Evolutionary conservation across 306 rosid species (phyloP).

Genomic region (Lablab purpureus): DNA sequence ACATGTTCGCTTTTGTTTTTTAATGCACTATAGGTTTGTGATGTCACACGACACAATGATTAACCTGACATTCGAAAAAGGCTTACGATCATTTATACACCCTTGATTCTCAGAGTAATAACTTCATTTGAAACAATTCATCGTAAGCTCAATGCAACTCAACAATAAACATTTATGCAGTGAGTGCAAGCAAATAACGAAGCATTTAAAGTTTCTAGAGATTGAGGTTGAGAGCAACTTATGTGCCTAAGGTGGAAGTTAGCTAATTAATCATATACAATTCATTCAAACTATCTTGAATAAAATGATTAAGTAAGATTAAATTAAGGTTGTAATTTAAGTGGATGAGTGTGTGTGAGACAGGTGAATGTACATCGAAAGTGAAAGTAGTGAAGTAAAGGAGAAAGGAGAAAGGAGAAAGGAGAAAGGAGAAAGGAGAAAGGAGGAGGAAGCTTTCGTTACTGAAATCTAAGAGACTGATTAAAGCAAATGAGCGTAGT

Average conservation of each 20-base stretch:
- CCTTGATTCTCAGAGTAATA: slow-evolving; percentile 31
- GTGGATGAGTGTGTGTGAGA: neutral
- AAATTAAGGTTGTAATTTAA: neutral
- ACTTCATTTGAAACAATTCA: slow-evolving; percentile 16
- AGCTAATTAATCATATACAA: too few relatives aligned
- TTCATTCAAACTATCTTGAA: slow-evolving; percentile 18
- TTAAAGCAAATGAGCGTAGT: slow-evolving; percentile 61
- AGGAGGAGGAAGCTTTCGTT: slow-evolving; percentile 58
- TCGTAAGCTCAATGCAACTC: slow-evolving; percentile 29
- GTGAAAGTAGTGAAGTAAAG: slow-evolving; percentile 40
- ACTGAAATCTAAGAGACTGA: slow-evolving; percentile 83
- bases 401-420: too few relatives aligned
- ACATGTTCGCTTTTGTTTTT: neutral
- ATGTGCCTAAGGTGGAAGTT: too few relatives aligned
- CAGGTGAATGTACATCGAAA: slow-evolving; percentile 40
- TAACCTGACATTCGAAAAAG: slow-evolving; percentile 34
- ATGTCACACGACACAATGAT: slow-evolving; percentile 48
- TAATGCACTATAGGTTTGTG: slow-evolving; percentile 14
- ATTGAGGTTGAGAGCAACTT: too few relatives aligned
- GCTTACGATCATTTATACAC: slow-evolving; percentile 6
- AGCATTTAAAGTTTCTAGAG: too few relatives aligned
- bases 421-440: slow-evolving; percentile 36
- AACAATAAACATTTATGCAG: slow-evolving; percentile 4
- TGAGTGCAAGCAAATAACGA: neutral
- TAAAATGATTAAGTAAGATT: neutral